Evolutionary conservation across 805 yeast species (phyloP), one percentile per base, ranked within the genome.

Genomic region (Yamadazyma takamatsuzukensis): DNA sequence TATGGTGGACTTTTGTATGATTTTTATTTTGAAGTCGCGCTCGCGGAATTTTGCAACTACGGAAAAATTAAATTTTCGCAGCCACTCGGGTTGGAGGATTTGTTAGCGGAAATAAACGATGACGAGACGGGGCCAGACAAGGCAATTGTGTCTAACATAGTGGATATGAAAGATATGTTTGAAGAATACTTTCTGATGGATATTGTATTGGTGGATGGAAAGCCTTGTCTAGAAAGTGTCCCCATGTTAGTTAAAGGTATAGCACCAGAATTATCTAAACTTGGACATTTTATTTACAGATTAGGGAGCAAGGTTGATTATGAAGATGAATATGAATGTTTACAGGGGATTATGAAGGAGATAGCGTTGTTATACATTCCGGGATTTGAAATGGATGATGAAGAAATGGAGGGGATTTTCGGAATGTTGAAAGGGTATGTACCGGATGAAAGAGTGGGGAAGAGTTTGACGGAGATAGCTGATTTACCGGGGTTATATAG

Each of bases 401-500:
- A 47, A 16, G 31, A 43, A 43, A 56, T 29, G 45, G 24, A 33
- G 7, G n/a, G n/a, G n/a, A 44, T 89, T 1, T 80, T 87, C 41
- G 95, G 95, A 0, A 56, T 73, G 15, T 51, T 86, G 5, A 79
- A 80, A 42, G 65, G 66, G 38, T 59, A n/a, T n/a, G n/a, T n/a
- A n/a, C n/a, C n/a, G n/a, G n/a, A n/a, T n/a, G n/a, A n/a, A n/a
- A n/a, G n/a, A n/a, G n/a, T n/a, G n/a, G n/a, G n/a, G n/a, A n/a
- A n/a, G n/a, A n/a, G n/a, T 35, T 76, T 88, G 4, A 72, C 85
- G 4, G 96, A 90, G 54, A 76, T 93, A 23, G 97, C 98, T 0
- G 88, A 81, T 51, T 57, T 93, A 18, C 97, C 97, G 2, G 95
- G 95, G 0, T 63, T 93, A 36, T 93, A 93, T 57, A 76, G 71